These are phyloP conservation scores for Claviceps paspali DNA, from an alignment of 2,329 filamentous ascomycete species.

Conservation along the genomic window DNA sequence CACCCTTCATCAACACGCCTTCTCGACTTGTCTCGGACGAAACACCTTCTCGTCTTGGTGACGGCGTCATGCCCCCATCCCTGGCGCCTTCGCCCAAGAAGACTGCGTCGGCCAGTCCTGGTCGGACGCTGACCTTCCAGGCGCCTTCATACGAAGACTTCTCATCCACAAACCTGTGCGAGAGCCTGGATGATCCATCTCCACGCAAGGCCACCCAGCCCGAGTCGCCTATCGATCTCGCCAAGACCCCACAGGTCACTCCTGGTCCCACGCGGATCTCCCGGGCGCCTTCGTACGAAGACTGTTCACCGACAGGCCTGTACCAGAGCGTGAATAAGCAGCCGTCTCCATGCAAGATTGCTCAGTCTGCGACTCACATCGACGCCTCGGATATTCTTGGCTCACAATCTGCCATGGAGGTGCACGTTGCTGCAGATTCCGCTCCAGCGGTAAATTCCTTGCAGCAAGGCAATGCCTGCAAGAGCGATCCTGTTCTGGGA, in stretches of 20 bases:
- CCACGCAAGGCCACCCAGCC: not conserved
- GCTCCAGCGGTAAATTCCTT: not conserved
- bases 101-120: not conserved
- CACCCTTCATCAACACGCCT: conserved; percentile 10
- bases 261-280: conserved; percentile 1
- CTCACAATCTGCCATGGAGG: not conserved
- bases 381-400: not conserved
- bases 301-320: not conserved
- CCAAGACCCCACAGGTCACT: not conserved
- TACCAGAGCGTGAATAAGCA: not conserved
- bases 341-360: not conserved
- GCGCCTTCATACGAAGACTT: not conserved
- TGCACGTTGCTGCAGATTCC: not conserved
- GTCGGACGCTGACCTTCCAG: not conserved
- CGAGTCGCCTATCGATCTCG: not conserved
- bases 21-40: not conserved
- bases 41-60: not conserved
- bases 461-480: not conserved
- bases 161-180: not conserved
- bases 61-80: not conserved
- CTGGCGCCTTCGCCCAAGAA: not conserved
- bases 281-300: not conserved
- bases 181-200: not conserved
- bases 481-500: conserved; percentile 8
- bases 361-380: not conserved